Evolutionary conservation across 345 rosid genomes (phyloP).

Genomic region (Gossypium anomalum): DNA sequence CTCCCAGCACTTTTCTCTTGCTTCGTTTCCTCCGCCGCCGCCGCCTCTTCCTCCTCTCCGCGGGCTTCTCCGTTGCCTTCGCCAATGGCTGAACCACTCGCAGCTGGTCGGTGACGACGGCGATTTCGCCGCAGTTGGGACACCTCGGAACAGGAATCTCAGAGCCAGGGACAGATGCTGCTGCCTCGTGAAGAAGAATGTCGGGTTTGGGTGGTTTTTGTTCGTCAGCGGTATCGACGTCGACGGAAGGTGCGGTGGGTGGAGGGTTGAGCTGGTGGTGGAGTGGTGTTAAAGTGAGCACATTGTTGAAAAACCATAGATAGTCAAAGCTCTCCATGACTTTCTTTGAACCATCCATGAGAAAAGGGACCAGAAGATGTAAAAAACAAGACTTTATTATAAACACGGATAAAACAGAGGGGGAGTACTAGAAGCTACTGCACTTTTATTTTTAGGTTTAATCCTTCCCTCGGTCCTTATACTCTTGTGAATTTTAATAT

Average conservation of each 20-base stretch:
- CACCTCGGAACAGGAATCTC: constrained; percentile 16
- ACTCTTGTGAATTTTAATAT: too few species aligned
- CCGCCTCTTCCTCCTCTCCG: constrained; percentile 13
- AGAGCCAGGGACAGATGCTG: background rate
- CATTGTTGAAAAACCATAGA: constrained; percentile 50
- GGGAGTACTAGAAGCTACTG: too few species aligned
- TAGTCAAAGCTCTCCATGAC: constrained; percentile 36
- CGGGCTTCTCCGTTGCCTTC: constrained; percentile 17
- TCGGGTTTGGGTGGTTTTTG: constrained; percentile 9
- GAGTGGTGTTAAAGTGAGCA: constrained; percentile 16
- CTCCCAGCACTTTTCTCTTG: constrained; percentile 26
- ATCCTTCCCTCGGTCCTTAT: too few species aligned
- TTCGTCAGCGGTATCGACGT: background rate
- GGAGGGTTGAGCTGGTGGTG: background rate
- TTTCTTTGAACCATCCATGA: constrained; percentile 32
- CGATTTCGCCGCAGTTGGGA: constrained; percentile 23
- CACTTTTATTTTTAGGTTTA: too few species aligned
- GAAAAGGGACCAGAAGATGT: background rate
- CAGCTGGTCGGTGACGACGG: background rate
- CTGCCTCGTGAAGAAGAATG: constrained; percentile 15
- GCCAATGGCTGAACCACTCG: background rate
- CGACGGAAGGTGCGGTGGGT: background rate
- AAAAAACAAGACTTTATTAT: background rate
- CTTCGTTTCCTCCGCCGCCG: constrained; percentile 21
- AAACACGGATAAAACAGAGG: background rate